Evolutionary conservation across 305 asterid species (phyloP), one percentile per base, ranked within the genome.

Genomic region (Euphrasia arctica): DNA sequence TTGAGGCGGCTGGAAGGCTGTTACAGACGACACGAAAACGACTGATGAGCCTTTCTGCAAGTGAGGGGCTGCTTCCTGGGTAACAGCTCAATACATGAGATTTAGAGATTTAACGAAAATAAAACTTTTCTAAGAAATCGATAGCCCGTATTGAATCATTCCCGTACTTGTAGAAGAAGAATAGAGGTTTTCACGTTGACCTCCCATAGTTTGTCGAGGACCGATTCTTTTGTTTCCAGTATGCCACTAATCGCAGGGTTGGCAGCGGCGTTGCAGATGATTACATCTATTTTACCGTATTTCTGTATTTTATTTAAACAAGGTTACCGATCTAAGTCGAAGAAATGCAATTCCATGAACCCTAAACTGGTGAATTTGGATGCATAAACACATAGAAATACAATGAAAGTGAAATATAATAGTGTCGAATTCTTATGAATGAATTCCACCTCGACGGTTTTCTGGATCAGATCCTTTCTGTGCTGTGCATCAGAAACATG

Each of bases 201-300:
- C 62, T 91, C 98, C 98, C 98, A 91, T 58, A 91, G 74, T 74
- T 91, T 91, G 81, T 91, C 98, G 54, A 91, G 98, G 39, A 80
- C 84, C 2, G 85, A 31, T 79, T 89, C 96, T 75, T 87, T 80
- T 34, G 84, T 85, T 64, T 85, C 88, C 77, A 91, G 69, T 45
- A 91, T 85, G 18, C 86, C 52, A 41, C 80, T 89, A 7, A 77
- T 79, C 25, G 95, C 34, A 12, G 96, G 98, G 70, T 91, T 91
- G 59, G 90, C 96, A 66, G 98, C 98, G 65, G 98, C 96, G 76
- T 91, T 91, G 50, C 87, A 87, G 75, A 91, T 95, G 28, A 89
- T 47, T 31, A 91, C 86, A 39, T 91, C 95, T 66, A 91, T 69
- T 71, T 83, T 87, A 51, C 96, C 95, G 73, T 83, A 91, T 83